A percentile compares a stretch with the other conserved stretches of the same genome.
phyloP scores from a whole-genome alignment of 164 flowering plant genomes.

The Berberis thunbergii region DNA sequence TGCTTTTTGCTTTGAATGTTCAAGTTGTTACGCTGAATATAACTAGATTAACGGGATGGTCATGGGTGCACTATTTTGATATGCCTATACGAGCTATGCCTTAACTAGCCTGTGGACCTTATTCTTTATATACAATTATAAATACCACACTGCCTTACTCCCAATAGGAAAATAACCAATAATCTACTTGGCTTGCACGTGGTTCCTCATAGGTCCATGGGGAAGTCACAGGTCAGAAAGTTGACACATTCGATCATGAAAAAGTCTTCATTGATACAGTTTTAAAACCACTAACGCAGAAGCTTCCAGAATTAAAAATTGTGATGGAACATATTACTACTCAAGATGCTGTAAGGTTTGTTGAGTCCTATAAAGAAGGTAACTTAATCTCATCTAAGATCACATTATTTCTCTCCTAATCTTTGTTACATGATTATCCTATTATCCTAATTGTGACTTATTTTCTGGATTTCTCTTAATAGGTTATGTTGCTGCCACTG shows the following conservation, averaged over 20 bases:
- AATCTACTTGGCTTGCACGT: background rate
- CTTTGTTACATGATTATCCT: background rate
- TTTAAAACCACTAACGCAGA: conserved; percentile 60
- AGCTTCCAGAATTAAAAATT: conserved; percentile 72
- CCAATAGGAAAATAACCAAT: background rate
- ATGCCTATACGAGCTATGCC: background rate
- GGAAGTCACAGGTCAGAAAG: conserved; percentile 78
- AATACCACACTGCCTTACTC: conserved; percentile 1
- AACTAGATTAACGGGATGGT: too few relatives aligned
- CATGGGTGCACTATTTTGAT: too few relatives aligned
- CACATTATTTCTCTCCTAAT: background rate
- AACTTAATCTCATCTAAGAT: background rate
- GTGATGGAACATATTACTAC: conserved; percentile 99
- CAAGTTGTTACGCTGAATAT: too few relatives aligned
- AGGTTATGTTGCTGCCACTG: conserved; percentile 94
- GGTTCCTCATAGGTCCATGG: conserved; percentile 71
- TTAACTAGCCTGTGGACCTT: background rate
- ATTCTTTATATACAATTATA: background rate
- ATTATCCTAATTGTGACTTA: background rate
- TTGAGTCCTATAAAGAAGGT: conserved; percentile 85
- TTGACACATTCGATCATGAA: conserved; percentile 94
- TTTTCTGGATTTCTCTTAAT: background rate
- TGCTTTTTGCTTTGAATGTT: too few relatives aligned
- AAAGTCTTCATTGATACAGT: conserved; percentile 78
- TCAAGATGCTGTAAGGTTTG: conserved; percentile 74